Evolutionary conservation across 768 basidiomycete genomes (phyloP).

Genomic region (Phylloporus rhodoxanthus): DNA sequence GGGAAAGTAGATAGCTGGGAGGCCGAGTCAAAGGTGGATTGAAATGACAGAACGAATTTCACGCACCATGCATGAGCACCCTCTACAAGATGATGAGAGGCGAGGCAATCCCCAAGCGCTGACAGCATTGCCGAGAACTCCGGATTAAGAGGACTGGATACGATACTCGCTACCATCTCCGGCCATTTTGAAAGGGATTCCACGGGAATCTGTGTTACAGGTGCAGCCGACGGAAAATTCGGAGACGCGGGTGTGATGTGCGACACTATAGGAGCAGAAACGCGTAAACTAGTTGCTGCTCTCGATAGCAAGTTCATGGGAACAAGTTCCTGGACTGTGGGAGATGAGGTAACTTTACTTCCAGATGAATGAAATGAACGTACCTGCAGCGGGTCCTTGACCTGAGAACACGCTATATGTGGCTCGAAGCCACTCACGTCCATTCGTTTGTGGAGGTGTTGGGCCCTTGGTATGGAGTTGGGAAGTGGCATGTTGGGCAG

Average conservation of each 20-base stretch:
- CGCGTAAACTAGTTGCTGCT: conserved; percentile 34
- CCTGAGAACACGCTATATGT: conserved; percentile 83
- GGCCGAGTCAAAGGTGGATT: conserved; percentile 3
- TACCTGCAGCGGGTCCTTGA: conserved; percentile 72
- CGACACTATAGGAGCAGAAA: conserved; percentile 29
- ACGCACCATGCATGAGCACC: conserved; percentile 88
- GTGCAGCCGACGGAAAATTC: conserved; percentile 46
- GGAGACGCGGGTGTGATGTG: conserved; percentile 58
- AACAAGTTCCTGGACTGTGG: conserved; percentile 66
- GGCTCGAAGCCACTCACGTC: conserved; percentile 69
- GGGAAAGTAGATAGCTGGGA: conserved; percentile 77
- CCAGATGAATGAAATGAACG: conserved; percentile 5
- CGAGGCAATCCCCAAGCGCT: conserved; percentile 79
- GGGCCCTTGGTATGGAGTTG: conserved; percentile 18
- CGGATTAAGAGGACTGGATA: conserved; percentile 60
- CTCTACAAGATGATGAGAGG: conserved; percentile 63
- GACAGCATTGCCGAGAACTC: conserved; percentile 75
- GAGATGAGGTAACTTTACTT: conserved; percentile 2
- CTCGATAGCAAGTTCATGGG: conserved; percentile 51
- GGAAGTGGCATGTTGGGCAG: conserved; percentile 9
- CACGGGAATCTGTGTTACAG: conserved; percentile 44
- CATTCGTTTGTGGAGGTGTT: conserved; percentile 33
- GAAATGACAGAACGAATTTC: not conserved
- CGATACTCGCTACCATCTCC: conserved; percentile 78
- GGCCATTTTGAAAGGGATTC: conserved; percentile 75